Percentiles rank a stretch among this genome's conserved stretches.
Conservation (phyloP, 2,329 filamentous ascomycete species). For the Fusarium buharicum region DNA sequence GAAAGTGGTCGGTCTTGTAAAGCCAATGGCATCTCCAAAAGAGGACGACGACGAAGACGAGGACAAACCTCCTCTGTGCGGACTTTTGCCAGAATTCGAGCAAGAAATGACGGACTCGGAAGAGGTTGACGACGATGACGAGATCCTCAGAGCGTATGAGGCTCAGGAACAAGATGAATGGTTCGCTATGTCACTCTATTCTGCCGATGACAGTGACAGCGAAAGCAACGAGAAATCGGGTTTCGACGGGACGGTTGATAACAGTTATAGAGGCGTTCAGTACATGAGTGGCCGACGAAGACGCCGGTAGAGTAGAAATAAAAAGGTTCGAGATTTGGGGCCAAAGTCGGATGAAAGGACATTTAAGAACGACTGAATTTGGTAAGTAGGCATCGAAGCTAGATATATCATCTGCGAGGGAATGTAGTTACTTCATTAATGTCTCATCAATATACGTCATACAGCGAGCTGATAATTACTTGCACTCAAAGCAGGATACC, state of each 20-base stretch:
- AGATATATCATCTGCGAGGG: slow-evolving; percentile 4
- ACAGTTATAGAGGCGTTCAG: not conserved
- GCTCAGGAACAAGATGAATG: slow-evolving; percentile 8
- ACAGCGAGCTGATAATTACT: slow-evolving; percentile 9
- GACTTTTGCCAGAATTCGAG: slow-evolving; percentile 18
- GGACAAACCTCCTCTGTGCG: slow-evolving; percentile 12
- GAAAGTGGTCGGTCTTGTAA: not conserved
- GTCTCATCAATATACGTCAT: slow-evolving; percentile 13
- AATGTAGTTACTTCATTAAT: slow-evolving; percentile 17
- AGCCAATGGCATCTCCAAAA: not conserved
- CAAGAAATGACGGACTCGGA: slow-evolving; percentile 1
- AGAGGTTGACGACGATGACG: slow-evolving; percentile 1
- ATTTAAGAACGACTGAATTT: not conserved
- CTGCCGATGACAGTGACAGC: not conserved
- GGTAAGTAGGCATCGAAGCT: not conserved
- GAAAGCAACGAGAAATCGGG: not conserved
- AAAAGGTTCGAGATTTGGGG: not conserved
- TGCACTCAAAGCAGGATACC: slow-evolving; percentile 5
- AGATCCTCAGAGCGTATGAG: slow-evolving; percentile 16
- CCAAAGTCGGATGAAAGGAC: not conserved
- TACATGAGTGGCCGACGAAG: not conserved
- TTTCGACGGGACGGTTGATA: not conserved
- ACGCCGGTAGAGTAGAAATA: not conserved
- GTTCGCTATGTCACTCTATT: not conserved
- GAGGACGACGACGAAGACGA: not conserved